Evolutionary conservation across 192 early-diverging fungal species (phyloP), one percentile per base, ranked within the genome.

Genomic region (Rhizoclosmatium sp.): DNA sequence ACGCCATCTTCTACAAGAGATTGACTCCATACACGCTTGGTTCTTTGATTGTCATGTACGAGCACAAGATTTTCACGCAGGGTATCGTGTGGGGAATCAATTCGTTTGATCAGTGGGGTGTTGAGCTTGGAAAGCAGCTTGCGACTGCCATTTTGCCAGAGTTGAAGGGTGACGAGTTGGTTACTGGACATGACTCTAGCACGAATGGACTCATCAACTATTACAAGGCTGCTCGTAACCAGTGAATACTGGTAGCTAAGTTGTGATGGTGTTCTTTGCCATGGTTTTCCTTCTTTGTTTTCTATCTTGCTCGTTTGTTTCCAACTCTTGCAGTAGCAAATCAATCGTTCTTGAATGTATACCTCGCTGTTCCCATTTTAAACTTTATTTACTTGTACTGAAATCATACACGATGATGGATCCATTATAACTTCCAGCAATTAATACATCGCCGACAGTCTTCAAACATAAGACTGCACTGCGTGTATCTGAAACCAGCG

Each of bases 21-120:
- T 85, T 99, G 61, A 95, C 93, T 23, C 97, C 98, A 9, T 90
- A 89, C 48, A 95, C 94, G 3, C 88, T 99, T 2, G 98, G 98
- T 23, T 86, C 90, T n/a, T 82, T 99, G 78, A 94, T 99, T 86
- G 95, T 97, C 31, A 81, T 99, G 84, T 99, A 99, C 81, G 98
- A 99, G 88, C 98, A 99, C 92, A 99, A 99, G 92, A 99, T 99
- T 82, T 99, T 99, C 83, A 94, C 94, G 16, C 98, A 99, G 86
- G 97, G 98, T 65, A 93, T 95, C 45, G 92, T 99, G 78, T 99
- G 97, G 97, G 89, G 94, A 83, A 94, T 99, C 85, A 99, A 99
- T 90, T 95, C 94, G 48, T 98, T 94, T 81, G 96, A 98, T 80
- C 66, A 89, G 85, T 91, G 90, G 90, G 90, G 90, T 72, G 98